Base-by-base conservation (phyloP, 257 asterid genomes). In the Thymus quinquecostatus region DNA sequence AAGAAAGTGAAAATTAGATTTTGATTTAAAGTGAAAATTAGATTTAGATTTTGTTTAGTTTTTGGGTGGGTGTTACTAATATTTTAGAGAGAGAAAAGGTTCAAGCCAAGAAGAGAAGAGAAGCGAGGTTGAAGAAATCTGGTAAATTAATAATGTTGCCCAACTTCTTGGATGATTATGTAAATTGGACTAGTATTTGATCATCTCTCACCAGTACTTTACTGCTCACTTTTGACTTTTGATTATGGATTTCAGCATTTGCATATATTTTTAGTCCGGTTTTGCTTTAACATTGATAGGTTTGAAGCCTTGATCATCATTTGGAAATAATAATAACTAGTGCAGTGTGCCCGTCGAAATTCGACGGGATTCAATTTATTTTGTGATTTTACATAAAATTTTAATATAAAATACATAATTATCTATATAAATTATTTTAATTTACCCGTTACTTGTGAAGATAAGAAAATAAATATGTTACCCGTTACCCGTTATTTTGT, bases 161-260 rank as follows among this genome's bases (percentile, higher is more conserved):
- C 47, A 48, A 47, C 36, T 45, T 8, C 57, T 21, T 10, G 58
- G 33, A 66, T 57, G 38, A 34, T 66, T 57, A 34, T 65, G 73
- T 74, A 74, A 66, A 74, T 74, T 44, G 1, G n/a, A 27, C n/a
- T 41, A 2, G 33, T 21, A 21, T 21, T 21, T 21, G 9, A 27
- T 28, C 11, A 2, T 50, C 1, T 12, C 54, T 48, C 11, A 51
- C 21, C 21, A 21, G 21, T 21, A 21, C 10, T 51, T 30, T 36
- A 36, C 55, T 61, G 21, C 66, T 56, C 10, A 32, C 3, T 54
- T 54, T 64, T 51, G 34, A 34, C 55, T 56, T 38, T 38, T 9
- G n/a, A 0, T 7, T 8, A 40, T 8, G n/a, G 2, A 54, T 2
- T 67, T 14, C 1, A 56, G 21, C 30, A 4, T 38, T 6, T 38